A percentile compares a stretch with the other conserved stretches of the same genome.
These are phyloP conservation scores for Tribonema minus DNA, from an alignment of 108 stramenopile species.

Conservation along the genomic window DNA sequence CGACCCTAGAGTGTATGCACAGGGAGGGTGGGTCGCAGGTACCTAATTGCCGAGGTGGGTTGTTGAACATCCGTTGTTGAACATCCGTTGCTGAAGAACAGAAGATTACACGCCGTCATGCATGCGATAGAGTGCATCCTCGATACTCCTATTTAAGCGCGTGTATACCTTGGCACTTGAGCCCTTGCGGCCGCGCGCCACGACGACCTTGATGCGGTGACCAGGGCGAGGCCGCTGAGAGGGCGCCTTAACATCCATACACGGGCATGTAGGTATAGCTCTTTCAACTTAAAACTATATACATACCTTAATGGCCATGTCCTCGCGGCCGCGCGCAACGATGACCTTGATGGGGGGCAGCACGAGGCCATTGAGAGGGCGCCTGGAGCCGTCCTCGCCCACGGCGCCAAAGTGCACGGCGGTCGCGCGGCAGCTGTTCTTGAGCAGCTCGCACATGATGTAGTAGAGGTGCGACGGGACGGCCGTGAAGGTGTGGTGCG, in stretches of 20 bases:
- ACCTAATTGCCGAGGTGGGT: too few species aligned
- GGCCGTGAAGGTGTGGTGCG: slow-evolving; percentile 27
- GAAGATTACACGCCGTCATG: too few species aligned
- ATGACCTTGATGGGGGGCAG: slow-evolving; percentile 34
- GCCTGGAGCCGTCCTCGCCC: background rate
- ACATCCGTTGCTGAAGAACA: too few species aligned
- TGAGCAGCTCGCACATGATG: slow-evolving; percentile 42
- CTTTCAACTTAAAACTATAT: background rate
- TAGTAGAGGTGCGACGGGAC: slow-evolving; percentile 43
- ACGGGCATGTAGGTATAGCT: too few species aligned
- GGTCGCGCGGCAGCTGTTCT: slow-evolving; percentile 43
- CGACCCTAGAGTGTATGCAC: too few species aligned
- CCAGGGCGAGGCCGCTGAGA: background rate
- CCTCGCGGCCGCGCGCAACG: slow-evolving; percentile 31
- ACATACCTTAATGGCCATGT: slow-evolving; percentile 35
- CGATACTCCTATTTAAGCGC: too few species aligned
- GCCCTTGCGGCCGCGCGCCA: slow-evolving; percentile 26
- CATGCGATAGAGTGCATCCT: too few species aligned
- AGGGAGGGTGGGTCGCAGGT: too few species aligned
- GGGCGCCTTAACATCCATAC: too few species aligned
- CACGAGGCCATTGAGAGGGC: slow-evolving; percentile 4
- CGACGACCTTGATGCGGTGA: slow-evolving; percentile 26
- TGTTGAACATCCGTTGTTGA: too few species aligned
- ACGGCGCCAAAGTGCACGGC: slow-evolving; percentile 5
- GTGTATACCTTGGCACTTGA: slow-evolving; percentile 16